These are phyloP conservation scores for Cladosporium sphaerospermum DNA, from an alignment of 2,329 filamentous ascomycete species.

Conservation along the genomic window DNA sequence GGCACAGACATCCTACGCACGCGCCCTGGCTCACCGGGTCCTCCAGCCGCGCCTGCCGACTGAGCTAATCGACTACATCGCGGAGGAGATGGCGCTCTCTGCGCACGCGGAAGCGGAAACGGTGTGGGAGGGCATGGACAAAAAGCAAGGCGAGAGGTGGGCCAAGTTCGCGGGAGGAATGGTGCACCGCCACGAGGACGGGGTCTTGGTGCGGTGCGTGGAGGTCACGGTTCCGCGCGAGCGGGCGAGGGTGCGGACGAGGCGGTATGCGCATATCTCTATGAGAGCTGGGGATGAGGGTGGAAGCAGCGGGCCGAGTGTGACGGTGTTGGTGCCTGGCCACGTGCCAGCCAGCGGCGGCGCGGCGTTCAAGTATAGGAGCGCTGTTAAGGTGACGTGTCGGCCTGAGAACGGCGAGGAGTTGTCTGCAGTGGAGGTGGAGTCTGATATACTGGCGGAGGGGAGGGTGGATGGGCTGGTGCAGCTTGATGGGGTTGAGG, in stretches of 20 bases:
- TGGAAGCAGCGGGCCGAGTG: neutral
- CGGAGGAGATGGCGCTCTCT: neutral
- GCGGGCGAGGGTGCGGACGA: neutral
- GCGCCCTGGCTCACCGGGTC: neutral
- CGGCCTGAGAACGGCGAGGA: neutral
- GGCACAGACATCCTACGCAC: neutral
- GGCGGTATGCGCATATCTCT: neutral
- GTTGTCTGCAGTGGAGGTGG: neutral
- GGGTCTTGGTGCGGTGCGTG: neutral
- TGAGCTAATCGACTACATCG: slow-evolving; percentile 1
- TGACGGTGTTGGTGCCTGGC: neutral
- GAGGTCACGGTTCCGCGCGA: neutral
- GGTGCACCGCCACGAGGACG: neutral
- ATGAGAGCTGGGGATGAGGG: neutral
- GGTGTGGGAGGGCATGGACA: neutral
- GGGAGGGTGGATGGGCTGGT: neutral
- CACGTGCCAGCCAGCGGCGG: neutral
- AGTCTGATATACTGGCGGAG: too few relatives aligned
- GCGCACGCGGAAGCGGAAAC: neutral
- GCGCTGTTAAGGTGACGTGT: neutral
- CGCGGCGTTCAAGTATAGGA: neutral
- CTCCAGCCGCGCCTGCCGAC: neutral
- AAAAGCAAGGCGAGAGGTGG: neutral
- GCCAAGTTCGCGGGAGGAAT: neutral
- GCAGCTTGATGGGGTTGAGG: neutral